Conservation (phyloP, 108 stramenopile genomes). For the Skeletonema grethae region DNA sequence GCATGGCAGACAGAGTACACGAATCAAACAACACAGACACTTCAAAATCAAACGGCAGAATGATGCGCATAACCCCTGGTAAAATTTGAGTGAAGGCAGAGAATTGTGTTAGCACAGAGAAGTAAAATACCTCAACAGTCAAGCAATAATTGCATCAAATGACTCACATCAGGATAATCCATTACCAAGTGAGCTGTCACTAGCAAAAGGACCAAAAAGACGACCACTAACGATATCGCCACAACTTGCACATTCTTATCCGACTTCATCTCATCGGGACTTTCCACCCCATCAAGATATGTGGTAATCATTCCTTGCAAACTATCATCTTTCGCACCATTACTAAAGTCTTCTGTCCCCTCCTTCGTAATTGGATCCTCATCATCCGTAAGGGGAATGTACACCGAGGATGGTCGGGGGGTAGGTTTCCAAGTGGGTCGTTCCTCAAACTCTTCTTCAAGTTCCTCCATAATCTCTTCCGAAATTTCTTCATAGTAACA, state of each 20-base stretch:
- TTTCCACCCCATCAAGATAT: slow-evolving; percentile 39
- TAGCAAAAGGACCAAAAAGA: slow-evolving; percentile 27
- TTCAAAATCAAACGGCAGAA: slow-evolving; percentile 39
- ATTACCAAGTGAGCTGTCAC: slow-evolving; percentile 35
- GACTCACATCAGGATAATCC: slow-evolving; percentile 52
- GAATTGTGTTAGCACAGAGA: too few species aligned
- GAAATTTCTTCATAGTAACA: not conserved
- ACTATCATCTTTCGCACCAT: slow-evolving; percentile 1
- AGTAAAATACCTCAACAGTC: too few species aligned
- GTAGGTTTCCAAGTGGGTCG: slow-evolving; percentile 10
- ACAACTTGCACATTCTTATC: slow-evolving; percentile 45
- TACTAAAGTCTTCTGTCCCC: not conserved
- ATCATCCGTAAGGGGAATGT: not conserved
- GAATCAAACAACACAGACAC: slow-evolving; percentile 26
- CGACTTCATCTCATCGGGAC: slow-evolving; percentile 30
- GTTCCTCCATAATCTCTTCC: not conserved
- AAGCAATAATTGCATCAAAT: too few species aligned
- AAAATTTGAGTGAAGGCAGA: too few species aligned
- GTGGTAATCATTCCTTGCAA: slow-evolving; percentile 15
- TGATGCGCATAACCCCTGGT: slow-evolving; percentile 43
- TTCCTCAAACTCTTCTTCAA: not conserved
- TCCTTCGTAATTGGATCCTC: slow-evolving; percentile 8
- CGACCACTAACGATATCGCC: slow-evolving; percentile 22
- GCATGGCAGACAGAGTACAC: slow-evolving; percentile 41
- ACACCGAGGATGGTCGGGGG: slow-evolving; percentile 5